A percentile compares a stretch with the other conserved stretches of the same genome.
Conservation (phyloP, 169 alveolate genomes). For the Plasmodium blacklocki region DNA sequence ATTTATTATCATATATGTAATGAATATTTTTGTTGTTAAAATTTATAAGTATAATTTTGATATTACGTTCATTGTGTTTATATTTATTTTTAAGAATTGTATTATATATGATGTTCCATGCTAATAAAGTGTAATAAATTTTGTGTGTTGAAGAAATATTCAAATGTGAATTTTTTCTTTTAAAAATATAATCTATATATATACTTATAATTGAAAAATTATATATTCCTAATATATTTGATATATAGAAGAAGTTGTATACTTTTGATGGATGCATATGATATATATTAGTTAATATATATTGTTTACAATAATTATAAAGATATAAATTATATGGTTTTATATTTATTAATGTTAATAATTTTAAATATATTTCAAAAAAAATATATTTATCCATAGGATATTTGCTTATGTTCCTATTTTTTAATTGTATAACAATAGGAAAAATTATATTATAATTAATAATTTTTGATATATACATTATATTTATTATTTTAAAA, state of each 20-base stretch:
- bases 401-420: not conserved
- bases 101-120: constrained; percentile 44
- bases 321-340: constrained; percentile 13
- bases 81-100: constrained; percentile 9
- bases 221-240: constrained; percentile 57
- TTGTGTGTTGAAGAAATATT: constrained; percentile 21
- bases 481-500: constrained; percentile 37
- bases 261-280: not conserved
- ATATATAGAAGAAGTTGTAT: constrained; percentile 47
- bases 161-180: constrained; percentile 5
- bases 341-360: constrained; percentile 42
- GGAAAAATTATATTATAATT: constrained; percentile 3
- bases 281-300: constrained; percentile 16
- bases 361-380: constrained; percentile 20
- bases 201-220: constrained; percentile 7
- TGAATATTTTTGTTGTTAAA: constrained; percentile 27
- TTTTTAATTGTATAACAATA: constrained; percentile 8
- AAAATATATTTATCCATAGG: not conserved
- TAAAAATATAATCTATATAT: constrained; percentile 27
- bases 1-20: constrained; percentile 2
- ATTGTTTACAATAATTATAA: constrained; percentile 40
- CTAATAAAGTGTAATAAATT: constrained; percentile 63
- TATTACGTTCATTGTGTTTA: not conserved
- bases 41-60: constrained; percentile 17
- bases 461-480: constrained; percentile 64